Conservation (phyloP, 192 early-diverging fungal species). For the Geosiphon pyriformis region DNA sequence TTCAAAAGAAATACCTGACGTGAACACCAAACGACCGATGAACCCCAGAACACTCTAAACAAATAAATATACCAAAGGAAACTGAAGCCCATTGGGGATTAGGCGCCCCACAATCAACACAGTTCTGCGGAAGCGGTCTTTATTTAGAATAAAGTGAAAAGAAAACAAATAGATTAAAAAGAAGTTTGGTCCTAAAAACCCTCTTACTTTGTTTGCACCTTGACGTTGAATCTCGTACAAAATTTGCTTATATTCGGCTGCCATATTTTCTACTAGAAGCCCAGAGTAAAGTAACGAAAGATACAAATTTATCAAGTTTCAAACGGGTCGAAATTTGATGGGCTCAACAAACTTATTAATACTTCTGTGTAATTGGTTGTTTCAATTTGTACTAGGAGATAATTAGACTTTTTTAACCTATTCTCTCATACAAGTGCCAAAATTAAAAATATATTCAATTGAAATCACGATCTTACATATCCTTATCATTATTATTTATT, state of each 20-base stretch:
- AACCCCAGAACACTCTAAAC: conserved; percentile 88
- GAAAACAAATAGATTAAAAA: background rate
- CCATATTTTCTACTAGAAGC: too few relatives aligned
- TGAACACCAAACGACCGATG: conserved; percentile 81
- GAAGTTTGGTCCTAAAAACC: background rate
- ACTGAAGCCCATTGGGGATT: conserved; percentile 90
- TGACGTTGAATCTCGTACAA: conserved; percentile 55
- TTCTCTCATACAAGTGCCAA: too few relatives aligned
- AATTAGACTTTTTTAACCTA: too few relatives aligned
- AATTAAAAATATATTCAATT: too few relatives aligned
- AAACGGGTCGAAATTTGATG: too few relatives aligned
- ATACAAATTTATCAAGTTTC: too few relatives aligned
- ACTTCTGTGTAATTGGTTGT: too few relatives aligned
- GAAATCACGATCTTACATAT: too few relatives aligned
- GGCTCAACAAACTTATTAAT: too few relatives aligned
- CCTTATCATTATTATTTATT: too few relatives aligned
- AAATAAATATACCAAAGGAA: conserved; percentile 92
- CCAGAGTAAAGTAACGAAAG: too few relatives aligned
- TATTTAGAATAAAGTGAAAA: conserved; percentile 26
- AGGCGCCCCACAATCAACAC: conserved; percentile 87
- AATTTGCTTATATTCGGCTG: conserved; percentile 58
- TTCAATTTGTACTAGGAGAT: too few relatives aligned
- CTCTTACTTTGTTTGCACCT: conserved; percentile 49
- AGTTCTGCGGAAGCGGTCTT: conserved; percentile 45
- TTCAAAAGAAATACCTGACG: conserved; percentile 44